Evolutionary conservation across 2,329 filamentous ascomycete species (phyloP).

Genomic region (Fusarium veterinarium): DNA sequence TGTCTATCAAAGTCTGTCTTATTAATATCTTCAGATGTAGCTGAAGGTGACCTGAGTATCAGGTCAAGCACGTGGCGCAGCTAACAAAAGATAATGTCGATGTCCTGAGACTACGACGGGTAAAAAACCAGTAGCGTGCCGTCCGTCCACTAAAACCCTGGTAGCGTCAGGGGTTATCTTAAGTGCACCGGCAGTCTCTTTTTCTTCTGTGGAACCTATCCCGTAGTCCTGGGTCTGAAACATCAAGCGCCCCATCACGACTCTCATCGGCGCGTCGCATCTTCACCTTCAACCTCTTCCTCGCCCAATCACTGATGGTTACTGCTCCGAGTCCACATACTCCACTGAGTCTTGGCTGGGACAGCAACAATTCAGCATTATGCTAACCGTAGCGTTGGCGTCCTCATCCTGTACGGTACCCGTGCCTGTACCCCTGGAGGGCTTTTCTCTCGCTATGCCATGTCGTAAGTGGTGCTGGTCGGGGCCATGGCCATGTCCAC

Average conservation of each 20-base stretch:
- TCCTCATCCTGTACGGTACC: not conserved
- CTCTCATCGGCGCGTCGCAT: constrained; percentile 43
- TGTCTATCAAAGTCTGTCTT: not conserved
- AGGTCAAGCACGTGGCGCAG: constrained; percentile 29
- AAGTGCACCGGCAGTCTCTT: constrained; percentile 17
- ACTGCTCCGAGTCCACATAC: constrained; percentile 18
- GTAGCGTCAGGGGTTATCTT: constrained; percentile 31
- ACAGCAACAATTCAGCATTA: not conserved
- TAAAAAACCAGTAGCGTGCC: not conserved
- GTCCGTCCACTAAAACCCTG: not conserved
- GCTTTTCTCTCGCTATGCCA: constrained; percentile 17
- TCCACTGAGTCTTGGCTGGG: constrained; percentile 36
- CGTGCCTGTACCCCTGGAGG: constrained; percentile 22
- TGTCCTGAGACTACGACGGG: constrained; percentile 22
- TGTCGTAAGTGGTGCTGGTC: constrained; percentile 27
- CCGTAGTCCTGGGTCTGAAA: constrained; percentile 40
- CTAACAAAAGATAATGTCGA: constrained; percentile 18
- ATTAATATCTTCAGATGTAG: not conserved
- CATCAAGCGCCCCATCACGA: constrained; percentile 43
- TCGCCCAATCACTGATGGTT: constrained; percentile 40
- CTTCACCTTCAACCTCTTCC: constrained; percentile 21
- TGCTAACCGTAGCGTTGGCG: constrained; percentile 27
- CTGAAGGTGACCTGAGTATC: constrained; percentile 20
- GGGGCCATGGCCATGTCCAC: constrained; percentile 24
- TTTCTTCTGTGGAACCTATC: constrained; percentile 15